Conservation (phyloP, 179 eudicot genomes). For the Actinidia arguta region DNA sequence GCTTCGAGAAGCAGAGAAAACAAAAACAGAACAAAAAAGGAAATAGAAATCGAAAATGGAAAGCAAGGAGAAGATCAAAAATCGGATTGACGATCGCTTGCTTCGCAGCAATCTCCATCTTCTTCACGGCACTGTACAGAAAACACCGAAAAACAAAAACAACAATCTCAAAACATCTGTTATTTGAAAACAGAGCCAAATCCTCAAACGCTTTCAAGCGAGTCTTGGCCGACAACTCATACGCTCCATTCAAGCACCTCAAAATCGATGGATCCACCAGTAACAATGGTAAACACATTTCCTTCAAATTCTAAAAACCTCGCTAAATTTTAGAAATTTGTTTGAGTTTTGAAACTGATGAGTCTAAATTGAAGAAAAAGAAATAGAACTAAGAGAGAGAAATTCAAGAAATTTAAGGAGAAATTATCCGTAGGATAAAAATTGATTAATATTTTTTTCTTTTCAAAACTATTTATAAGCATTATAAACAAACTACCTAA, state of each 20-base stretch:
- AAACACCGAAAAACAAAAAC: conserved; percentile 32
- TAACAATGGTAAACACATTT: conserved; percentile 17
- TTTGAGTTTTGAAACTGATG: too few relatives aligned
- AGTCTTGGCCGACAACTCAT: conserved; percentile 85
- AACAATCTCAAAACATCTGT: conserved; percentile 40
- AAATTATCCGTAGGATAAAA: too few relatives aligned
- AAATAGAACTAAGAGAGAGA: too few relatives aligned
- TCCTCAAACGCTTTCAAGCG: conserved; percentile 79
- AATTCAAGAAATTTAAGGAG: too few relatives aligned
- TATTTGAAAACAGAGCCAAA: conserved; percentile 69
- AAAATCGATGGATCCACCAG: conserved; percentile 25
- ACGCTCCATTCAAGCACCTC: conserved; percentile 81
- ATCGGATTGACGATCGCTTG: conserved; percentile 50
- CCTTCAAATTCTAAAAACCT: not conserved
- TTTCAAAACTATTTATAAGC: too few relatives aligned
- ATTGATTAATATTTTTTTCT: too few relatives aligned
- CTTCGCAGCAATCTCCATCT: conserved; percentile 48
- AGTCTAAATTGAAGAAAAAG: too few relatives aligned
- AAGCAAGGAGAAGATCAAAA: conserved; percentile 30
- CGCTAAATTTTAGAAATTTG: not conserved
- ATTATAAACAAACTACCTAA: too few relatives aligned
- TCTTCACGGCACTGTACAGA: conserved; percentile 40
- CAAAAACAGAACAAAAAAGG: not conserved
- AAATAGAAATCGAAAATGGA: conserved; percentile 26
- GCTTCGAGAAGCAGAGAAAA: not conserved